Base-by-base conservation (phyloP, 768 basidiomycete species). In the Pleurotus eryngii region DNA sequence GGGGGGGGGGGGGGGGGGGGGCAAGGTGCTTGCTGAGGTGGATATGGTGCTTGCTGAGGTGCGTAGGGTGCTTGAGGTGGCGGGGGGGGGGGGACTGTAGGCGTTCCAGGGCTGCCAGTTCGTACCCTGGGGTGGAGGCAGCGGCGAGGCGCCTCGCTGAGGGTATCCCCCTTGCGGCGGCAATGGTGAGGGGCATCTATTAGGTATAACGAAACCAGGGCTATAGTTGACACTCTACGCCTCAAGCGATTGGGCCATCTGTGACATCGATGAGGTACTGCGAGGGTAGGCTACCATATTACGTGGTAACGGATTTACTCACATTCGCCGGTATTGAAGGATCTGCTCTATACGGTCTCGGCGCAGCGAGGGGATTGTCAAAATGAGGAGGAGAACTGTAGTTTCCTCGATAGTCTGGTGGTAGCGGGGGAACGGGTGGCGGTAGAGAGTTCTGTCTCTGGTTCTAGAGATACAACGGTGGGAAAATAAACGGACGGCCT, bases 271-370 rank as follows among this genome's bases (percentile, higher is more conserved):
- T 18, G 18, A 20, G 26, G 11, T 27, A 24, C 4, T n/a, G 50
- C 51, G 45, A 47, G 26, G 20, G 37, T 30, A 27, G 35, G 6
- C 20, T 40, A 60, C 49, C 50, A 42, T 56, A 57, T 59, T 63
- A 40, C 15, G 18, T 46, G 46, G 39, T 50, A 42, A 56, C 7
- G 38, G 26, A 15, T 27, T 55, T n/a, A 76, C 81, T 67, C 66
- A 86, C 88, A 64, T 87, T 85, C 30, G 80, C 77, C 17, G 86
- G 84, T 0, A 89, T 67, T 60, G 74, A 76, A 8, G 83, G 83
- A 62, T 86, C 82, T 11, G 86, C 56, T 39, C 82, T 79, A 62
- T 86, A 83, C 0, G 89, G 86, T 9, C 84, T 76, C 4, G 89
- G 89, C 0, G 89, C 89, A 2, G 79, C 79, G 17, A 89, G 69